Conservation (phyloP, 768 basidiomycete genomes). For the Auriculariales sp. region DNA sequence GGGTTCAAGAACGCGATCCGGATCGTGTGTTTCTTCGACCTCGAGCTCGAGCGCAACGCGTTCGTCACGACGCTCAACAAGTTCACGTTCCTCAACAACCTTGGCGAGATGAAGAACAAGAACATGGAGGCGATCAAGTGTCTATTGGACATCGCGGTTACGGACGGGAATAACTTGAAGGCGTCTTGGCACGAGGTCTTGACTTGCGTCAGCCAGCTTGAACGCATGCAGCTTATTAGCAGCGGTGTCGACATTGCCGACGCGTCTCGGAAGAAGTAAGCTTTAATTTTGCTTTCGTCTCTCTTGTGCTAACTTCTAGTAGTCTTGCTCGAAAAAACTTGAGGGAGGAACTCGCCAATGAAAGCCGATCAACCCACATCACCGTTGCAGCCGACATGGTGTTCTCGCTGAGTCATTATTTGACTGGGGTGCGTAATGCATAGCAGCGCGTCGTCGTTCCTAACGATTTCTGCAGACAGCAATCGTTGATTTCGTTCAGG, state of each 20-base stretch:
- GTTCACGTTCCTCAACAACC: constrained; percentile 94
- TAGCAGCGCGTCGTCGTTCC: constrained; percentile 5
- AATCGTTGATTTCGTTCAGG: constrained; percentile 94
- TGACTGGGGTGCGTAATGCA: constrained; percentile 65
- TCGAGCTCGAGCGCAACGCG: constrained; percentile 95
- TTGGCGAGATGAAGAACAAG: constrained; percentile 98
- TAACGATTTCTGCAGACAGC: constrained; percentile 47
- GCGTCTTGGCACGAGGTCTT: constrained; percentile 93
- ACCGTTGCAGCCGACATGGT: constrained; percentile 99
- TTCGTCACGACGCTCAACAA: constrained; percentile 94
- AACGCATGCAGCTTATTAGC: constrained; percentile 96
- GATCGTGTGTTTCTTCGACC: constrained; percentile 92
- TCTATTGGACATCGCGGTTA: constrained; percentile 84
- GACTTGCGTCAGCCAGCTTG: constrained; percentile 93
- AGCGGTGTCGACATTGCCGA: constrained; percentile 79
- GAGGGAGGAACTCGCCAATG: constrained; percentile 89
- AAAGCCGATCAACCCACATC: constrained; percentile 93
- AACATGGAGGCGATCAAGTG: constrained; percentile 99
- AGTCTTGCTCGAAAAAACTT: constrained; percentile 37
- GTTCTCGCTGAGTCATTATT: constrained; percentile 86
- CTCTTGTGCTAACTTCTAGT: neutral
- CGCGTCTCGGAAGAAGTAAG: constrained; percentile 65
- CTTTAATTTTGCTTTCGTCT: neutral
- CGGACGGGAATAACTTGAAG: constrained; percentile 93
- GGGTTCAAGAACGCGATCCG: constrained; percentile 96